These are phyloP conservation scores for Nematocida sp. DNA, from an alignment of 371 early-diverging fungal genomes.

Conservation along the genomic window DNA sequence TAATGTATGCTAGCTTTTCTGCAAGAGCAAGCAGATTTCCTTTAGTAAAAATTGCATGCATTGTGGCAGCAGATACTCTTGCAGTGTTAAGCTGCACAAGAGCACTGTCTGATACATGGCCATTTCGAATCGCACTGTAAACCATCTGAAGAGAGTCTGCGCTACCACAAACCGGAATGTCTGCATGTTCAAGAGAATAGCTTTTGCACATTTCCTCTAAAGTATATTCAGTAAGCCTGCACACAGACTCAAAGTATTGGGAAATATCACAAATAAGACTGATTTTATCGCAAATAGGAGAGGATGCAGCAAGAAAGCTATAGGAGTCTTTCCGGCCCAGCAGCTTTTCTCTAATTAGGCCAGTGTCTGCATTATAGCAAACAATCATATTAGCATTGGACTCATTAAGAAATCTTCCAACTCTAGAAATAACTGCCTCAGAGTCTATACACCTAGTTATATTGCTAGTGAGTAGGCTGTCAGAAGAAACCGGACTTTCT, in stretches of 20 bases:
- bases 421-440: conserved; percentile 1
- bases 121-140: background rate
- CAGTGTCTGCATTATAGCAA: conserved; percentile 1
- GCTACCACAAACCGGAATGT: background rate
- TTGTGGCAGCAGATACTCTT: conserved; percentile 6
- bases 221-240: conserved; percentile 35
- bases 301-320: background rate
- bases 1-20: conserved; percentile 66
- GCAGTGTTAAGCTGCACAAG: background rate
- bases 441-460: background rate
- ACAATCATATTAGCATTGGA: background rate
- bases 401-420: background rate
- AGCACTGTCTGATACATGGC: background rate
- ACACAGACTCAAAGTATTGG: conserved; percentile 37
- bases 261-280: conserved; percentile 45
- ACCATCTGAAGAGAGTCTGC: background rate
- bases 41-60: conserved; percentile 54
- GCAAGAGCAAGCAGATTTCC: conserved; percentile 64
- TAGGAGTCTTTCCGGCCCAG: background rate
- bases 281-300: background rate
- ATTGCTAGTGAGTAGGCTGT: background rate
- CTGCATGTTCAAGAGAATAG: background rate
- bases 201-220: conserved; percentile 17
- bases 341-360: background rate
- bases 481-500: background rate